These are phyloP conservation scores for thale cress (Arabidopsis thaliana) DNA, from an alignment of 345 rosid species.

Conservation along the genomic window DNA sequence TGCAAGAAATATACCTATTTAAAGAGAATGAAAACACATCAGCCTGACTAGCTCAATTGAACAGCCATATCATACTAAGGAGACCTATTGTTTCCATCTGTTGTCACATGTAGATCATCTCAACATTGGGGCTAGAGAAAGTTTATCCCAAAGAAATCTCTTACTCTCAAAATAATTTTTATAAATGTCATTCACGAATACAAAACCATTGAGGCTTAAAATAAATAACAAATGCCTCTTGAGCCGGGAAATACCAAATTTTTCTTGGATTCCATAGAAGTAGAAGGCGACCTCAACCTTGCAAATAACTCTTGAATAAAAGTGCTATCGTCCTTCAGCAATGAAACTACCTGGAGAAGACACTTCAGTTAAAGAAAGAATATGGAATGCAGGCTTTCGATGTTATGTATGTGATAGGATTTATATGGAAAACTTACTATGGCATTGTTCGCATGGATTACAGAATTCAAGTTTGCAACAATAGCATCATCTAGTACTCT, in stretches of 20 bases:
- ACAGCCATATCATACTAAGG: not conserved
- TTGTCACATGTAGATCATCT: constrained; percentile 26
- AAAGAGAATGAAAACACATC: constrained; percentile 29
- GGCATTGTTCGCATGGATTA: constrained; percentile 93
- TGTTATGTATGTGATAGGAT: constrained; percentile 26
- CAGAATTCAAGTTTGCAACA: constrained; percentile 81
- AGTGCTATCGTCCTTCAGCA: constrained; percentile 88
- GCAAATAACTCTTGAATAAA: constrained; percentile 96
- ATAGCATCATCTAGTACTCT: constrained; percentile 93
- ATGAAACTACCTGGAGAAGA: constrained; percentile 77
- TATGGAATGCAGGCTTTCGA: constrained; percentile 4
- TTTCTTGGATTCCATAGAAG: constrained; percentile 80
- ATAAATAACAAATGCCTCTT: constrained; percentile 31
- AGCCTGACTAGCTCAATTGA: constrained; percentile 30
- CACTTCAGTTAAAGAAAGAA: constrained; percentile 34
- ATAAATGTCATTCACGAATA: constrained; percentile 24
- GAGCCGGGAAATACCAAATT: constrained; percentile 69
- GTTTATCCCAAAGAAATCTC: constrained; percentile 10
- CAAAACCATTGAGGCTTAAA: constrained; percentile 10
- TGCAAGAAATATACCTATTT: constrained; percentile 88
- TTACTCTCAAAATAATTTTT: constrained; percentile 11
- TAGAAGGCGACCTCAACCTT: constrained; percentile 71
- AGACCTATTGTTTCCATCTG: constrained; percentile 24
- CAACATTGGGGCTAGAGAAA: constrained; percentile 11
- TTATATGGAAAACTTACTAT: constrained; percentile 60